Evolutionary conservation across 2,329 filamentous ascomycete species (phyloP).

Genomic region (Simplicillium sp.): DNA sequence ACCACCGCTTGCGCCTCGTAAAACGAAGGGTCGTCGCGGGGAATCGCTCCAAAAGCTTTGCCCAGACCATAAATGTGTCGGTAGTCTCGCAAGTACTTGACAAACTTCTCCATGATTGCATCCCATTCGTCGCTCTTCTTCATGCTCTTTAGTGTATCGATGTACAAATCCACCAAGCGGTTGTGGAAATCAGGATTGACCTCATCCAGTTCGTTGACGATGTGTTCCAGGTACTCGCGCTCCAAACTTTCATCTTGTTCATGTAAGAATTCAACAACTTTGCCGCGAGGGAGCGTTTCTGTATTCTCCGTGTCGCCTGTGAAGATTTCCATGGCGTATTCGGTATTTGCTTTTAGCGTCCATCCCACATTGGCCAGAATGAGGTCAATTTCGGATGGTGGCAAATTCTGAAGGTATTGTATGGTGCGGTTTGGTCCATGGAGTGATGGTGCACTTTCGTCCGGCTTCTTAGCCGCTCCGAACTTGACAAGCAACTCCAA

Average conservation of each 20-base stretch:
- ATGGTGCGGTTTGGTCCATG: constrained; percentile 79
- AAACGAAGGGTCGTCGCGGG: constrained; percentile 73
- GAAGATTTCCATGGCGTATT: constrained; percentile 85
- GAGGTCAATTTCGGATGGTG: constrained; percentile 79
- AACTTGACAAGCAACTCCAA: constrained; percentile 76
- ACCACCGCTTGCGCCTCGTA: constrained; percentile 87
- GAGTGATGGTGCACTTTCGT: constrained; percentile 45
- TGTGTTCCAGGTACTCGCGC: constrained; percentile 77
- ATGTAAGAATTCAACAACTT: constrained; percentile 65
- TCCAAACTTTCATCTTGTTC: constrained; percentile 62
- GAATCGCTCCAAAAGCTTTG: constrained; percentile 68
- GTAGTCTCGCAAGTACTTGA: constrained; percentile 67
- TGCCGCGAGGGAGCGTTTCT: constrained; percentile 72
- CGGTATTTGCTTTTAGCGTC: constrained; percentile 65
- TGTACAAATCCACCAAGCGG: constrained; percentile 59
- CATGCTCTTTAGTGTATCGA: constrained; percentile 45
- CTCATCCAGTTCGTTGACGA: constrained; percentile 81
- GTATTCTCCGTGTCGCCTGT: constrained; percentile 90
- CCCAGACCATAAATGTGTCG: constrained; percentile 67
- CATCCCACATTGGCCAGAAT: constrained; percentile 88
- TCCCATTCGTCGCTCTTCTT: constrained; percentile 40
- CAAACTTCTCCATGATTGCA: constrained; percentile 54
- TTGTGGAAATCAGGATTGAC: constrained; percentile 82
- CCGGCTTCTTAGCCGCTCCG: constrained; percentile 48
- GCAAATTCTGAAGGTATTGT: constrained; percentile 79